Evolutionary conservation across 129 eudicot species (phyloP), one percentile per base, ranked within the genome.

Genomic region (Logfia minima): DNA sequence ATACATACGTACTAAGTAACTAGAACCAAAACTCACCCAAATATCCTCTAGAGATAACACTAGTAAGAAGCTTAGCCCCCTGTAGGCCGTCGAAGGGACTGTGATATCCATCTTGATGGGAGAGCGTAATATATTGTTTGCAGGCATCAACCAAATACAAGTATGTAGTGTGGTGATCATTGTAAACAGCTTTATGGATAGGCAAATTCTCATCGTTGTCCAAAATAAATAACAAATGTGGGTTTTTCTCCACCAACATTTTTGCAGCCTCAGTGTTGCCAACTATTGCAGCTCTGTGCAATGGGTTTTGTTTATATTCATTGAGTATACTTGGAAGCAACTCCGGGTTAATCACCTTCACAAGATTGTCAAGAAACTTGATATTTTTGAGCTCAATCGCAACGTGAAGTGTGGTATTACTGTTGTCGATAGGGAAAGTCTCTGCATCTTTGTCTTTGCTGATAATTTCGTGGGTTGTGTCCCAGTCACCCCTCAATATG

Each of bases 191-290:
- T 48, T 31, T 43, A 18, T 31, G 76, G 59, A 81, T 39, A 2
- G 88, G 85, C 18, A 80, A 53, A 3, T 1, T 2, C 1, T 26
- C 14, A 6, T 0, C 0, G 0, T 59, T 9, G 26, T 67, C 74
- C 9, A 31, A 4, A n/a, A 45, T 19, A 24, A 71, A 71, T 26
- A 81, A 45, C 74, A 81, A 72, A 48, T 45, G 19, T 0, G 88
- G 77, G 72, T 81, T 76, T 58, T 29, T 70, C 7, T 59, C 59
- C 31, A 80, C 85, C 53, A 84, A 63, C 72, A 80, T 21, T 24
- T 60, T 63, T 6, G 83, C 65, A 19, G 83, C 86, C 63, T 60
- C 23, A n/a, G 71, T 68, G 45, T 83, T 78, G 16, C 81, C 83
- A 35, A 31, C 43, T 13, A 2, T 5, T 16, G 81, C 83, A 6